phyloP scores from a whole-genome alignment of 129 eudicot genomes.

The sunflower (Helianthus annuus) region HanXRQr2.0-SUNRISE NC_035442.2:6462449-6462948 shows the following conservation, averaged over 20 bases:
- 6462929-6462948: neutral
- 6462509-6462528: no score
- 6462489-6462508: neutral
- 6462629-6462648: conserved; percentile 2
- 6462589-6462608: no score
- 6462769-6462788: neutral
- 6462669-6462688: conserved; percentile 6
- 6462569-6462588: no score
- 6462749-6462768: neutral
- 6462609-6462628: conserved; percentile 6
- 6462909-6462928: neutral
- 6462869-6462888: neutral
- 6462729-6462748: neutral
- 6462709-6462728: conserved; percentile 25
- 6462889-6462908: neutral
- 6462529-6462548: no score
- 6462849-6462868: neutral
- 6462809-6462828: neutral
- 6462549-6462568: no score
- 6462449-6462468: conserved; percentile 96
- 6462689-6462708: conserved; percentile 31
- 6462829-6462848: neutral
- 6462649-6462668: conserved; percentile 7
- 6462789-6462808: neutral
- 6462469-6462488: conserved; percentile 59